phyloP scores from a whole-genome alignment of 2,329 filamentous ascomycete genomes.

The Kalaharituber pfeilii region DNA sequence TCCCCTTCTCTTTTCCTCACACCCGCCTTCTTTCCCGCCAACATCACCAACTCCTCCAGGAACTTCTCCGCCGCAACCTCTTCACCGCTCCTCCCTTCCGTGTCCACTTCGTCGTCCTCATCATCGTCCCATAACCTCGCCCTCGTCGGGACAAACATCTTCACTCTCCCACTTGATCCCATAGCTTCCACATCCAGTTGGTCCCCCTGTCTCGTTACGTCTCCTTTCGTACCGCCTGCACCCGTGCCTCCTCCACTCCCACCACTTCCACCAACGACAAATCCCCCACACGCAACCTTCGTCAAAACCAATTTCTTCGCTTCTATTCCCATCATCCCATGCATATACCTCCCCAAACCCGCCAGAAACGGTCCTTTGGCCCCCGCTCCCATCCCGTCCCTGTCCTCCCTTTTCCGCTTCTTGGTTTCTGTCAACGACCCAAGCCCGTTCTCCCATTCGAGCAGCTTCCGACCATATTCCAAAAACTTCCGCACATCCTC shows the following conservation, averaged over 20 bases:
- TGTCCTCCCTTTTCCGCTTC: slow-evolving; percentile 2
- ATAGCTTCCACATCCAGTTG: not conserved
- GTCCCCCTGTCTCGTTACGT: not conserved
- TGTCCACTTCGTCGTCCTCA: not conserved
- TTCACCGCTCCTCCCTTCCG: not conserved
- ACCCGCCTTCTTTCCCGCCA: not conserved
- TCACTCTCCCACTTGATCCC: not conserved
- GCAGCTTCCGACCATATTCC: slow-evolving; percentile 4
- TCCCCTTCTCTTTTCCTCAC: not conserved
- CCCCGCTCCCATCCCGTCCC: not conserved
- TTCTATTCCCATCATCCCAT: slow-evolving; percentile 11
- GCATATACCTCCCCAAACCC: slow-evolving; percentile 10
- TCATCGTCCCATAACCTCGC: not conserved
- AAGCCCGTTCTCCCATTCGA: too few species aligned
- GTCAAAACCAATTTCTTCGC: slow-evolving; percentile 5
- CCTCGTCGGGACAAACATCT: not conserved
- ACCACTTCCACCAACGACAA: slow-evolving; percentile 14
- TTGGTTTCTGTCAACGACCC: not conserved
- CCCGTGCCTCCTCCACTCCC: slow-evolving; percentile 1
- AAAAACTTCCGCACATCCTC: slow-evolving; percentile 12
- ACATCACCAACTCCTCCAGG: not conserved
- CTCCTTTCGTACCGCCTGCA: not conserved
- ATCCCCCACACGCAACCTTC: slow-evolving; percentile 18
- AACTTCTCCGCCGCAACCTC: not conserved
- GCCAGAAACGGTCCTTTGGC: slow-evolving; percentile 9